Evolutionary conservation across 129 eudicot genomes (phyloP), one percentile per base, ranked within the genome.

Genomic region (Logfia minima): DNA sequence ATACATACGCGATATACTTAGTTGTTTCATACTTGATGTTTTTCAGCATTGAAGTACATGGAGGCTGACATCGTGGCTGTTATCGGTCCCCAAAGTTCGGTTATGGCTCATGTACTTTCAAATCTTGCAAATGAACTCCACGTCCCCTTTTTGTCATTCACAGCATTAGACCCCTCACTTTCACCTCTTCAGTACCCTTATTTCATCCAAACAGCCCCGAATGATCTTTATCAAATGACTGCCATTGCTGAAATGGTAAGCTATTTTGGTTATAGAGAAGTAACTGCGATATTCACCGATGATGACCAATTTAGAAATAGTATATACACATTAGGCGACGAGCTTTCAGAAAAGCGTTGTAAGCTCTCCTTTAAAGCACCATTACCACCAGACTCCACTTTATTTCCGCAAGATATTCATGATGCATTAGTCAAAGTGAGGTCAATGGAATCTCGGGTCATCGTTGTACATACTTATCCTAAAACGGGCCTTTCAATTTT

Each of bases 151-250:
- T 72, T 94, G 48, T 94, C 98, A n/a, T 94, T 91, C 82, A 89
- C 97, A 7, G 98, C 98, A 34, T 66, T 87, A 82, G 98, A 91
- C 76, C 97, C 98, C 18, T 79, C 86, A 26, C 93, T 94, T 45
- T 86, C 98, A 7, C 88, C 96, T 62, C 91, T 94, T 61, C 93
- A 94, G 70, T 91, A 84, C 73, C 98, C 97, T 13, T 94, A 83
- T 85, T 94, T 94, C 77, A 53, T 94, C 66, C 96, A 87, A 74
- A 91, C 96, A 6, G 89, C 98, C 26, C 98, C 97, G 21, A 91
- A 81, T 62, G 97, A 91, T 62, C 89, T 91, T 14, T 94, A 84
- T 63, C 93, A 71, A 67, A 89, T 94, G 98, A 72, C 92, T 5
- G 98, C 97, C 72, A 86, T 94, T 34, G 96, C 97, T 8, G 97